Base-by-base conservation (phyloP, 805 yeast species). In the Dipodascus geniculatus region DNA sequence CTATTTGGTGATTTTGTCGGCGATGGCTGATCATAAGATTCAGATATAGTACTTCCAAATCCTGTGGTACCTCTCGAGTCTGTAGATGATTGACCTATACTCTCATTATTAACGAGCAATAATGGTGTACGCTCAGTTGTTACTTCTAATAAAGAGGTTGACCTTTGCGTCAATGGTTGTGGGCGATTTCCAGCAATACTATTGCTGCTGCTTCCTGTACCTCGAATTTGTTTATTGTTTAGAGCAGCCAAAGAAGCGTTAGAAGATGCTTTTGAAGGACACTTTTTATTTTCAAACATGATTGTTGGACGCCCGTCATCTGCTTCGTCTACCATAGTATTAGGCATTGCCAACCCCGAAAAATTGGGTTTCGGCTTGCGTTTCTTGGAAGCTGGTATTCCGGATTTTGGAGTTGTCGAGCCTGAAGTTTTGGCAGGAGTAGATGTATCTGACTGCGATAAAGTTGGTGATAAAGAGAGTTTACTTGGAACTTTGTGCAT, bases 311-410 rank as follows among this genome's bases (percentile, higher is more conserved):
- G 49, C 6, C 63, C 61, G 1, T 60, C 63, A 9, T 54, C 64
- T 16, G 62, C 65, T 38, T 59, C 66, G 6, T 63, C 69, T 31
- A 65, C 65, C 52, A 55, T 59, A 2, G 68, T 57, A 23, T 61
- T 57, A 22, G 69, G 69, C 33, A 65, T 65, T 16, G 68, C 63
- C 48, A 55, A 56, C 4, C 69, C 65, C 9, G 65, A 56, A 57
- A 66, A 66, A 48, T 63, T 61, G 6, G 70, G 70, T 42, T 63
- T 61, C 2, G 70, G 70, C 55, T 63, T 61, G 48, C 57, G 54
- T 51, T 48, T 53, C 38, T 54, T 54, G 1, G 35, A 51, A 17
- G 28, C 20, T 28, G 33, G 33, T 3, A 22, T 20, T 17, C 53
- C 38, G 6, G 38, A 24, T 17, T 42, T 47, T n/a, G 47, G 23